Evolutionary conservation across 345 rosid species (phyloP).

Genomic region (Eucalyptus pauciflora): DNA sequence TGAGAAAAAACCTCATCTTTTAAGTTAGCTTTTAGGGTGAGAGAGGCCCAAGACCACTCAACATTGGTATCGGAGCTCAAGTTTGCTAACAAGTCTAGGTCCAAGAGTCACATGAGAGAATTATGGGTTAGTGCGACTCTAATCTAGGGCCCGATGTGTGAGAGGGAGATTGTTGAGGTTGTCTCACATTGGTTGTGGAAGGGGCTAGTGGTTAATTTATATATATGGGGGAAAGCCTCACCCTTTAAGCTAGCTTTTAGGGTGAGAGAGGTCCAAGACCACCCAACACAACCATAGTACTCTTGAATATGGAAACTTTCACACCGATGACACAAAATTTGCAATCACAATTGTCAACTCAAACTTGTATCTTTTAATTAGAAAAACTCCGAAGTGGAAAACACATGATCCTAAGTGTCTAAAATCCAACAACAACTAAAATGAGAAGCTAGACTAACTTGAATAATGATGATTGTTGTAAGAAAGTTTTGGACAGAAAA

Average conservation of each 20-base stretch:
- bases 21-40: too few relatives aligned
- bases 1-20: fast-evolving
- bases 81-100: too few relatives aligned
- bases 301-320: not conserved
- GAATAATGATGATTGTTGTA: not conserved
- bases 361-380: not conserved
- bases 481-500: not conserved
- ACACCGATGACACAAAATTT: not conserved
- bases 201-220: too few relatives aligned
- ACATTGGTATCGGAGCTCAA: fast-evolving
- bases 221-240: too few relatives aligned
- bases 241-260: too few relatives aligned
- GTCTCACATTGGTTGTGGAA: too few relatives aligned
- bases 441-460: not conserved
- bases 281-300: not conserved
- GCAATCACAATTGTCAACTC: not conserved
- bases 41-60: too few relatives aligned
- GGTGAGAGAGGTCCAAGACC: too few relatives aligned
- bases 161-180: too few relatives aligned
- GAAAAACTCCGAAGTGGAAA: not conserved
- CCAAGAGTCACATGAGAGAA: too few relatives aligned
- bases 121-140: too few relatives aligned
- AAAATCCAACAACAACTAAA: not conserved
- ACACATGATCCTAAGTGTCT: not conserved
- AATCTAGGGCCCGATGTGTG: too few relatives aligned